Conservation (phyloP, 1,284 basidiomycete genomes). For the Mycosarcoma maydis region DNA sequence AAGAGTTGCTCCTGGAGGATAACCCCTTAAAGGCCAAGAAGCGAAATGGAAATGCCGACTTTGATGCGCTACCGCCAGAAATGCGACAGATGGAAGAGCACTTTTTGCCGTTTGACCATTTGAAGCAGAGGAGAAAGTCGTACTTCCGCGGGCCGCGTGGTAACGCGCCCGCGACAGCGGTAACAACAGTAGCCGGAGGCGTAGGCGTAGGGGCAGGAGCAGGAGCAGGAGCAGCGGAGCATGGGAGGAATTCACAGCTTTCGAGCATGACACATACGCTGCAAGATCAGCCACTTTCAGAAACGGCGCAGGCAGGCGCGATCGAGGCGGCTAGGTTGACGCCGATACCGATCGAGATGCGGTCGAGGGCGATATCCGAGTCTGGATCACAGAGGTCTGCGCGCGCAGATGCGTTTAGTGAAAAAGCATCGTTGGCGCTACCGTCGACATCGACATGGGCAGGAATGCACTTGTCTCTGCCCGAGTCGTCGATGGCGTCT, state of each 20-base stretch:
- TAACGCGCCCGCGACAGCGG: neutral
- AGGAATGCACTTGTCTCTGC: no score
- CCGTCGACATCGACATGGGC: no score
- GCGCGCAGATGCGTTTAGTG: constrained; percentile 14
- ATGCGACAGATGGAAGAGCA: constrained; percentile 98
- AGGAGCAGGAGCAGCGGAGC: constrained; percentile 6
- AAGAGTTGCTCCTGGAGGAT: constrained; percentile 93
- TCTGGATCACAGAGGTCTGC: no score
- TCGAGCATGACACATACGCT: constrained; percentile 48
- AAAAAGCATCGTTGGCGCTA: constrained; percentile 17
- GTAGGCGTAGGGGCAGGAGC: neutral
- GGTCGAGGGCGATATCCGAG: no score
- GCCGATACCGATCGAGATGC: neutral
- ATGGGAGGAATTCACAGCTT: constrained; percentile 39
- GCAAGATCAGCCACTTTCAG: constrained; percentile 57
- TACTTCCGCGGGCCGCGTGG: constrained; percentile 46
- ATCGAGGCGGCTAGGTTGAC: constrained; percentile 9
- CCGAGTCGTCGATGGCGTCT: no score
- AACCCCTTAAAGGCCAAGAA: constrained; percentile 95
- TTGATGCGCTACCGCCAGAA: constrained; percentile 83
- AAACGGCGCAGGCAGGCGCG: constrained; percentile 26
- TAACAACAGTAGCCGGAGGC: neutral
- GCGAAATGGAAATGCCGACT: constrained; percentile 86
- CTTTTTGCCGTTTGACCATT: constrained; percentile 61
- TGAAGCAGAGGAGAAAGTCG: constrained; percentile 55